Conservation (phyloP, 345 rosid species). For the Triadica sebifera region DNA sequence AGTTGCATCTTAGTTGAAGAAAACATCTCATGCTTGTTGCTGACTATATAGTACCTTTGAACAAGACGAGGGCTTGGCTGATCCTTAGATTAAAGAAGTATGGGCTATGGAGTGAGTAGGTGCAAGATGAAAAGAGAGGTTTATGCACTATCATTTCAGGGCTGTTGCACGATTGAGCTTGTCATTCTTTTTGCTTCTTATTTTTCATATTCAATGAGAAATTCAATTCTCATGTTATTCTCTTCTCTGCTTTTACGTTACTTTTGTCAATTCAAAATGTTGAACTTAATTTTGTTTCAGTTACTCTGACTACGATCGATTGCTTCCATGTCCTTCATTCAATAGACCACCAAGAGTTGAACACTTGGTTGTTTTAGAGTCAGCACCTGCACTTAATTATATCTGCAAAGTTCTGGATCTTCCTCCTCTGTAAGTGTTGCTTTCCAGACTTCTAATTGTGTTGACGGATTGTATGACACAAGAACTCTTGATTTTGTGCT, state of each 20-base stretch:
- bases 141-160: too few relatives aligned
- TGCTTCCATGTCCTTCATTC: slow-evolving; percentile 69
- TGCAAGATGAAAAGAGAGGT: too few relatives aligned
- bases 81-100: too few relatives aligned
- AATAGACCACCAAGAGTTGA: slow-evolving; percentile 73
- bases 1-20: too few relatives aligned
- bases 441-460: slow-evolving; percentile 6
- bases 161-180: too few relatives aligned
- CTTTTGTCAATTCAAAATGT: neutral
- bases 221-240: neutral
- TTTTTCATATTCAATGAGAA: neutral
- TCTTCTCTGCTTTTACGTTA: neutral
- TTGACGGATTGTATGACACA: slow-evolving; percentile 5
- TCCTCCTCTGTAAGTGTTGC: slow-evolving; percentile 73
- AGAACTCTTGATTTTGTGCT: neutral
- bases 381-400: slow-evolving; percentile 54
- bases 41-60: too few relatives aligned
- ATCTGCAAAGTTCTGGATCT: slow-evolving; percentile 65
- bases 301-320: slow-evolving; percentile 56
- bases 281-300: slow-evolving; percentile 32
- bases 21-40: too few relatives aligned
- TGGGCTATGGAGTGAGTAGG: too few relatives aligned
- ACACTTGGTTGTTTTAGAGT: slow-evolving; percentile 72
- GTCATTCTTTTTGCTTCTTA: too few relatives aligned
- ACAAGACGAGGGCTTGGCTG: too few relatives aligned